Base-by-base conservation (phyloP, 2,329 filamentous ascomycete genomes). In the Daldinia eschscholtzii region DNA sequence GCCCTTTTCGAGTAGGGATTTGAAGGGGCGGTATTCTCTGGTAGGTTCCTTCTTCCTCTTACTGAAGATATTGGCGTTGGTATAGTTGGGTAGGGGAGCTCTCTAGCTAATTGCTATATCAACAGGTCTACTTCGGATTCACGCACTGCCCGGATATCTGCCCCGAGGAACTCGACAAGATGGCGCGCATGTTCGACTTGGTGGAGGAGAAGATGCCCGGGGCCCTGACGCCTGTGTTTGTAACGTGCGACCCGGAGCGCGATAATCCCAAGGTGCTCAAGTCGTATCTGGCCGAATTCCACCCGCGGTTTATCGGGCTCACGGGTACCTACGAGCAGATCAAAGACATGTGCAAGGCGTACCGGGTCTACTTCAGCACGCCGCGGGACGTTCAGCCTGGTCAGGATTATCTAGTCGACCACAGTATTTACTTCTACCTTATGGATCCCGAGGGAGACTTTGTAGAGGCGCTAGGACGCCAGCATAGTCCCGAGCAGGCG, bases 401-500 rank as follows among this genome's bases (percentile, higher is more conserved):
- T 1, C 92, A 98, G 84, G 96, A 99, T 81, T 99, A 99, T 79
- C 82, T 99, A 75, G 96, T 99, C 12, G 96, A 99, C 80, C 96
- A 99, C 83, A 98, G 94, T 81, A 99, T 99, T 75, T 99, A 99
- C 85, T 99, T 99, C 77, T 99, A 99, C 81, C 83, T 99, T 74
- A 99, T 99, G 96, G 96, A 98, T 80, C 96, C 96, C 0, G 94
- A 98, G 75, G 95, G 95, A 20, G 94, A 99, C 80, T 99, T 99
- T 80, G 95, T 99, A 30, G 97, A 99, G 84, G 97, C 94, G 12
- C 90, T 99, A 77, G 96, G 96, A 18, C 87, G 96, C 70, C 96
- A 99, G 82, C 94, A 98, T 82, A 97, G 93, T 46, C 93, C 95
- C 0, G 91, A 96, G 70, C 88, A 93, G 76, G 96, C 91, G 1